These are phyloP conservation scores for Sugiyamaella pinicola DNA, from an alignment of 1,139 yeast species.

Conservation along the genomic window DNA sequence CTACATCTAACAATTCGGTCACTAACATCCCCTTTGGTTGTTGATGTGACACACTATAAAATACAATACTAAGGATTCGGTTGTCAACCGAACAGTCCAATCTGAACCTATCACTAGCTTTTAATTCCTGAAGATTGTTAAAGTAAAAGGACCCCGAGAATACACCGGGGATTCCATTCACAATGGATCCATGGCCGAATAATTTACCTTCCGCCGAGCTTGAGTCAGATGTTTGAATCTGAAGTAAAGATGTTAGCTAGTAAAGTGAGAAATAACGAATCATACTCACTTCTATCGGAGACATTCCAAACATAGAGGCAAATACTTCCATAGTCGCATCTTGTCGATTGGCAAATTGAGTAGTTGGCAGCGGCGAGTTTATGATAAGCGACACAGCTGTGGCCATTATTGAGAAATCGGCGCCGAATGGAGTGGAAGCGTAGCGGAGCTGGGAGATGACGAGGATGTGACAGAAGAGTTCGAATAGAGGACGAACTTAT, in stretches of 20 bases:
- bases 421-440: too few species aligned
- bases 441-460: too few species aligned
- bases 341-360: slow-evolving; percentile 13
- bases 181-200: slow-evolving; percentile 36
- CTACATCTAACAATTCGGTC: slow-evolving; percentile 21
- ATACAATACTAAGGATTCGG: slow-evolving; percentile 17
- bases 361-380: slow-evolving; percentile 14
- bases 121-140: slow-evolving; percentile 34
- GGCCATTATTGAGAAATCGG: neutral
- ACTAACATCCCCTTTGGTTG: slow-evolving; percentile 25
- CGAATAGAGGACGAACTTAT: too few species aligned
- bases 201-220: slow-evolving; percentile 50
- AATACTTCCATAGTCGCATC: slow-evolving; percentile 22
- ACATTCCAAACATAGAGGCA: slow-evolving; percentile 35
- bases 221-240: slow-evolving; percentile 56
- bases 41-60: slow-evolving; percentile 18
- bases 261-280: too few species aligned
- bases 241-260: neutral
- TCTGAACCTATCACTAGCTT: slow-evolving; percentile 30
- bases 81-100: slow-evolving; percentile 30
- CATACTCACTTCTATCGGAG: slow-evolving; percentile 32
- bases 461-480: too few species aligned
- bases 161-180: slow-evolving; percentile 32
- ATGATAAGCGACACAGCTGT: slow-evolving; percentile 5
- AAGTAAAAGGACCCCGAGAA: slow-evolving; percentile 35